Evolutionary conservation across 78 protist species (phyloP).

Genomic region (Bodo saltans): DNA sequence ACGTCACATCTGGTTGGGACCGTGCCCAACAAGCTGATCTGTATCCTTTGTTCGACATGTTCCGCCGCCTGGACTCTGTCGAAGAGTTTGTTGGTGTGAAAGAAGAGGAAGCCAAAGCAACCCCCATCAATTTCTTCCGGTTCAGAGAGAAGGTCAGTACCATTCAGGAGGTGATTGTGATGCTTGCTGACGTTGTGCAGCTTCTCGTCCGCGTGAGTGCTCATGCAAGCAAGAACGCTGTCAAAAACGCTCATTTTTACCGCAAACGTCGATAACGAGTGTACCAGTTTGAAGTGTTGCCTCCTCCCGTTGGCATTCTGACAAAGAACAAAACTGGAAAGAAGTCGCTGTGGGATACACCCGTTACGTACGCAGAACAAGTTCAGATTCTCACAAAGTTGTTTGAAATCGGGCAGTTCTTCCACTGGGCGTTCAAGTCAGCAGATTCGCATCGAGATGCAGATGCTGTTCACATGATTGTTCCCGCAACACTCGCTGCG

Average conservation of each 20-base stretch:
- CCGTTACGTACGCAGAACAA: not conserved
- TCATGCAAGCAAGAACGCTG: not conserved
- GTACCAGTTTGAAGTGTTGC: not conserved
- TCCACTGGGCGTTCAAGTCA: not conserved
- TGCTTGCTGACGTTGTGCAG: not conserved
- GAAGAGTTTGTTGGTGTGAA: not conserved
- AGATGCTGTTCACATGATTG: constrained; percentile 48
- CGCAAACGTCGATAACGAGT: not conserved
- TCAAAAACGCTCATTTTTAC: not conserved
- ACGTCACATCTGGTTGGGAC: not conserved
- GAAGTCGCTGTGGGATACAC: not conserved
- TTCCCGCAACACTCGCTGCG: constrained; percentile 36
- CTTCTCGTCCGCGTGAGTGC: not conserved
- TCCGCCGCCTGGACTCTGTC: not conserved
- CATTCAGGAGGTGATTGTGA: not conserved
- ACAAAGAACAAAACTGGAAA: not conserved
- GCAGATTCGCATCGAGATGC: no score
- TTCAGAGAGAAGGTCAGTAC: not conserved
- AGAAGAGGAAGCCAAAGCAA: not conserved
- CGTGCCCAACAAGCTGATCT: not conserved
- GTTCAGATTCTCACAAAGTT: not conserved
- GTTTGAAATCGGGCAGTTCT: not conserved
- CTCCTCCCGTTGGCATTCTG: not conserved
- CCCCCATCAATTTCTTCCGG: not conserved
- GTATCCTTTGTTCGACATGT: not conserved